Conservation (phyloP, 2,329 filamentous ascomycete genomes). For the Exophiala aquamarina region DNA sequence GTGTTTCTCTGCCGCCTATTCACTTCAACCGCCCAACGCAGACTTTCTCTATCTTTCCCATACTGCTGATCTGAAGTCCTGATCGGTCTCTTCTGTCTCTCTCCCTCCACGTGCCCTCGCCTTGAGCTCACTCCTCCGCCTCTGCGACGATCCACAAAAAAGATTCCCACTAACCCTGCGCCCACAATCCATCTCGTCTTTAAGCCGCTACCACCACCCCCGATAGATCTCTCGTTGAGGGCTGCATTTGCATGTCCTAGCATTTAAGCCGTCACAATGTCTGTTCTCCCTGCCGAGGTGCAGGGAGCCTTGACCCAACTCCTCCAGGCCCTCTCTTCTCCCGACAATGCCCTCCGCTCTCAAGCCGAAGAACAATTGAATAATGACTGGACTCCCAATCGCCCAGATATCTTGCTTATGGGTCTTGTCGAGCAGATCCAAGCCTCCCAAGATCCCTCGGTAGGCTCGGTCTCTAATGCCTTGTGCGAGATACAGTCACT, state of each 20-base stretch:
- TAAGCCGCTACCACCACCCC: neutral
- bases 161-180: no score
- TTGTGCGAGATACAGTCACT: conserved; percentile 3
- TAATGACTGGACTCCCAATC: conserved; percentile 79
- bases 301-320: conserved; percentile 83
- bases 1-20: no score
- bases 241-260: conserved; percentile 13
- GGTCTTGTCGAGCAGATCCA: conserved; percentile 90
- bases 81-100: no score
- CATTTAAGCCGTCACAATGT: conserved; percentile 58
- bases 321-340: conserved; percentile 80
- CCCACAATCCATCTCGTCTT: no score
- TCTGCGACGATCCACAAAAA: no score
- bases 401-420: conserved; percentile 88
- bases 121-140: no score
- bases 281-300: conserved; percentile 79
- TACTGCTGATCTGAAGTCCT: no score
- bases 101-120: no score
- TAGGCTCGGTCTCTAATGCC: conserved; percentile 43
- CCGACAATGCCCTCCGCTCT: conserved; percentile 82
- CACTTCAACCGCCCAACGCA: no score
- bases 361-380: conserved; percentile 88
- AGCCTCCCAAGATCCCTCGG: conserved; percentile 69
- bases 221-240: conserved; percentile 4
- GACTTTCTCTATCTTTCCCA: no score